A percentile compares a stretch with the other conserved stretches of the same genome.
Conservation (phyloP, 2,329 filamentous ascomycete genomes). For the Fusarium sp. region DNA sequence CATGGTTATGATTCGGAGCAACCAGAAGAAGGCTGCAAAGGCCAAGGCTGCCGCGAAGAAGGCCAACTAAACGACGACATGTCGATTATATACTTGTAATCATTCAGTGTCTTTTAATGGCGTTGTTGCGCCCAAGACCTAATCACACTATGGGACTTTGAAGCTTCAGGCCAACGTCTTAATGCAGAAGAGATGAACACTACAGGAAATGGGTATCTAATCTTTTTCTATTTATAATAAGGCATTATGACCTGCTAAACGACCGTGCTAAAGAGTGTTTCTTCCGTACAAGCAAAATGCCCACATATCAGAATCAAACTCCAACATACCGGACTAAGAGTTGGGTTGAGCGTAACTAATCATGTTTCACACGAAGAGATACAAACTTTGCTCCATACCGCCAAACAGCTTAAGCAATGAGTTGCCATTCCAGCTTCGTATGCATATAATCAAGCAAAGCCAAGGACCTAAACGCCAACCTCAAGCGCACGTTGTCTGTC, state of each 20-base stretch:
- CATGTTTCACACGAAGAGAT: slow-evolving; percentile 13
- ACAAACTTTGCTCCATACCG: slow-evolving; percentile 19
- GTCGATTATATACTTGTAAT: slow-evolving; percentile 37
- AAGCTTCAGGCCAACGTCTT: slow-evolving; percentile 2
- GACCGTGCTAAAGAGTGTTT: slow-evolving; percentile 41
- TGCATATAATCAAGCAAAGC: slow-evolving; percentile 36
- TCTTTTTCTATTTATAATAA: slow-evolving; percentile 49
- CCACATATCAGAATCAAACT: slow-evolving; percentile 44
- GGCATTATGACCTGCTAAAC: slow-evolving; percentile 33
- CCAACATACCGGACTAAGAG: slow-evolving; percentile 35
- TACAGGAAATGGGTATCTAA: slow-evolving; percentile 46
- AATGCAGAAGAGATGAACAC: slow-evolving; percentile 21
- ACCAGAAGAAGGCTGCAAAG: slow-evolving; percentile 96
- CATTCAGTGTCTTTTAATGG: slow-evolving; percentile 23
- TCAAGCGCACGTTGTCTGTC: slow-evolving; percentile 8
- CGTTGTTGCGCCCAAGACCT: slow-evolving; percentile 18
- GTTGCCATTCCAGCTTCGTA: slow-evolving; percentile 19
- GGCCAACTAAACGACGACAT: slow-evolving; percentile 70
- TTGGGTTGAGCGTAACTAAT: slow-evolving; percentile 32
- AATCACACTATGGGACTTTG: slow-evolving; percentile 24
- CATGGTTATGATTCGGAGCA: slow-evolving; percentile 98
- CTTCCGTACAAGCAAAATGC: slow-evolving; percentile 42
- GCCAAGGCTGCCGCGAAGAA: slow-evolving; percentile 85
- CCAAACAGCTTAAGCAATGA: slow-evolving; percentile 22
- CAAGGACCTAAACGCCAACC: slow-evolving; percentile 22